phyloP scores from a whole-genome alignment of 164 flowering plant genomes.

The Dillenia turbinata region DNA sequence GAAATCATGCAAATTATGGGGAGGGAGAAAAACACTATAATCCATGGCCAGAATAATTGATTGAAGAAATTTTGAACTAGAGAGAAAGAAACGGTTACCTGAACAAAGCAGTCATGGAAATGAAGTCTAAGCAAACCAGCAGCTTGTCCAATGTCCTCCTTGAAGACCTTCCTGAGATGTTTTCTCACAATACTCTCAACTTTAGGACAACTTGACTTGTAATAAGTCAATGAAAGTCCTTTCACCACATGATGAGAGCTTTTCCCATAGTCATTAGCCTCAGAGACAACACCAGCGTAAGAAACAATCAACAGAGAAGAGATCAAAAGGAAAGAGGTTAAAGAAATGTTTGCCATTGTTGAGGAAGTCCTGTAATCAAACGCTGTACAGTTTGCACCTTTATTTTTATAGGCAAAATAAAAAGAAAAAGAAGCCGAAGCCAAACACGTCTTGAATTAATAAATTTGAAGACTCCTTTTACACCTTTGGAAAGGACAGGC shows the following conservation, averaged over 20 bases:
- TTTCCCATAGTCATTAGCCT: constrained; percentile 9
- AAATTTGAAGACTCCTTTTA: no score
- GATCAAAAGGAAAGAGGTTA: constrained; percentile 4
- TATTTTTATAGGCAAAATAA: no score
- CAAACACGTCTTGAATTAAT: no score
- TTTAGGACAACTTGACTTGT: constrained; percentile 46
- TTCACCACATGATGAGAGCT: constrained; percentile 23
- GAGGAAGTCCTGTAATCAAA: no score
- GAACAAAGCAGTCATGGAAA: constrained; percentile 77
- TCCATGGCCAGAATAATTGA: no score
- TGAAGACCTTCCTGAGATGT: constrained; percentile 40
- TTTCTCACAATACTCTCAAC: constrained; percentile 46
- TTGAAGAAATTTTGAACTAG: no score
- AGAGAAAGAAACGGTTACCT: constrained; percentile 24
- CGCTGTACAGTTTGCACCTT: no score
- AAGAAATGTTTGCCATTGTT: neutral
- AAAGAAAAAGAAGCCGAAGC: no score
- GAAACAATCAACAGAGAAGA: constrained; percentile 9
- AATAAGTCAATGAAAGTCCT: constrained; percentile 59
- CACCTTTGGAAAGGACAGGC: no score
- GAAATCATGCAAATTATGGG: no score
- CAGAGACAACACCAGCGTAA: neutral
- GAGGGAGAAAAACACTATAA: no score
- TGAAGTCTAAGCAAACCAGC: constrained; percentile 72
- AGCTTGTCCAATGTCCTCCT: constrained; percentile 50